Evolutionary conservation across 176 grass and related monocot genomes (phyloP).

Genomic region (Olyra latifolia): DNA sequence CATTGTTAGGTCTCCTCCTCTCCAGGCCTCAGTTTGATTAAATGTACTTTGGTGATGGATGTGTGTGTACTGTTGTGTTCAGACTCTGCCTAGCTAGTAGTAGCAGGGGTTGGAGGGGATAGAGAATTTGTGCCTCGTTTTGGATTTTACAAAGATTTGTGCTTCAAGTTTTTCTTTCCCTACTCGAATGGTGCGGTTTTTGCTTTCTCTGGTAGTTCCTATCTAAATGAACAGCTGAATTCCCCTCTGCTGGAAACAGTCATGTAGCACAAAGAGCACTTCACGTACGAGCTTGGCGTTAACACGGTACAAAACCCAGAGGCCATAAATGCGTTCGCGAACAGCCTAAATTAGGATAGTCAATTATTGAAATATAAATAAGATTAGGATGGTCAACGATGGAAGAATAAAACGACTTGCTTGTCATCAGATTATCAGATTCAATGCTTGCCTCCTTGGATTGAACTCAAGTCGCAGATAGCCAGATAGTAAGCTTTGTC

Average conservation of each 20-base stretch:
- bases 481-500: neutral
- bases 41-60: slow-evolving; percentile 21
- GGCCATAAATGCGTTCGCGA: neutral
- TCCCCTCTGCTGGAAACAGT: neutral
- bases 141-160: slow-evolving; percentile 14
- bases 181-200: neutral
- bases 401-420: neutral
- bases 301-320: neutral
- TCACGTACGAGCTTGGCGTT: neutral
- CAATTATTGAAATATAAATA: neutral
- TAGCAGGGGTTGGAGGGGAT: neutral
- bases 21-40: neutral
- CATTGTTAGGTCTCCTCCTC: slow-evolving; percentile 16
- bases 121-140: slow-evolving; percentile 27
- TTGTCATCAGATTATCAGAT: neutral
- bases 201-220: neutral
- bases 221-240: neutral
- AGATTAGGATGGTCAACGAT: neutral
- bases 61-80: slow-evolving; percentile 22
- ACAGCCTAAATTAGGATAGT: neutral
- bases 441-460: neutral
- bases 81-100: slow-evolving; percentile 37
- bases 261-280: neutral
- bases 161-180: neutral
- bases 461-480: neutral